Conservation (phyloP, 75 land plant genomes). For the Pinus albicaulis region DNA sequence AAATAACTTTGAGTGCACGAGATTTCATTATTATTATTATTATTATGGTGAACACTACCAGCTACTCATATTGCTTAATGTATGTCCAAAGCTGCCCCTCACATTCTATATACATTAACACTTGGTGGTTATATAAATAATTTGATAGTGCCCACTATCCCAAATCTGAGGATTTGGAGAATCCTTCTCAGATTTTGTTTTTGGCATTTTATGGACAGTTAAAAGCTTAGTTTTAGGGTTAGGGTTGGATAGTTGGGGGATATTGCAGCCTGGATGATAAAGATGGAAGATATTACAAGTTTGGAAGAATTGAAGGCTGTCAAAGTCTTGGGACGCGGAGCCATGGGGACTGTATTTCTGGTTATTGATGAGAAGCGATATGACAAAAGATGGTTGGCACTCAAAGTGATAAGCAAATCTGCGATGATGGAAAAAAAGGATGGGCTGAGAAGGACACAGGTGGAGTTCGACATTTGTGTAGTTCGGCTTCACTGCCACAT, state of each 20-base stretch:
- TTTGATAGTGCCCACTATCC: too few relatives aligned
- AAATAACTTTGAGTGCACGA: too few relatives aligned
- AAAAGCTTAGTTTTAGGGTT: too few relatives aligned
- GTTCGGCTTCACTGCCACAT: constrained; percentile 26
- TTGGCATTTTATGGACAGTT: too few relatives aligned
- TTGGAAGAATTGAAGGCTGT: constrained; percentile 6
- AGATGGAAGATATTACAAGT: not conserved
- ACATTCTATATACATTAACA: too few relatives aligned
- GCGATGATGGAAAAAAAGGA: not conserved
- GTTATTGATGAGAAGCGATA: not conserved
- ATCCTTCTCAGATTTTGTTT: too few relatives aligned
- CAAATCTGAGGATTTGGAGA: too few relatives aligned
- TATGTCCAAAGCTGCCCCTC: too few relatives aligned
- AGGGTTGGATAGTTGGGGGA: not conserved
- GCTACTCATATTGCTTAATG: too few relatives aligned
- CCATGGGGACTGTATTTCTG: constrained; percentile 6
- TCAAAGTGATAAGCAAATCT: constrained; percentile 3
- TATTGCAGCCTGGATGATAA: not conserved
- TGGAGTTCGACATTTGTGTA: not conserved
- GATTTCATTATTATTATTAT: too few relatives aligned
- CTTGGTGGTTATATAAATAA: too few relatives aligned
- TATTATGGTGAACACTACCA: too few relatives aligned
- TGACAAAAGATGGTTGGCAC: not conserved
- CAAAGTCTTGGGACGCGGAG: not conserved
- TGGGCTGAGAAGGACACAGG: not conserved